Evolutionary conservation across 352 stramenopile species (phyloP), one percentile per base, ranked within the genome.

Genomic region (Globisporangium lucens): DNA sequence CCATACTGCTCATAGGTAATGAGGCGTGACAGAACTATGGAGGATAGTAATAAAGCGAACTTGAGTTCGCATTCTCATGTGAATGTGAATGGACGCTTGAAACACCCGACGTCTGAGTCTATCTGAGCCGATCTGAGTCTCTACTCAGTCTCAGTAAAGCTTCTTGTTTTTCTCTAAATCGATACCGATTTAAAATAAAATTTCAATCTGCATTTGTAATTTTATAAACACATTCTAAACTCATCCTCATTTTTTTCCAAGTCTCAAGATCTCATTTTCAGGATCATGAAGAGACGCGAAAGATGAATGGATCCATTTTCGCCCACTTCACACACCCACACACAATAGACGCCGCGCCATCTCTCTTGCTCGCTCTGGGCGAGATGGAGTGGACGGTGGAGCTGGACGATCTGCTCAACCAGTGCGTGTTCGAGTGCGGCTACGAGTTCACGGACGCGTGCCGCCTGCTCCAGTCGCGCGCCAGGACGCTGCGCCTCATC

Each of bases 351-450:
- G 4, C 0, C 41, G 15, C 13, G 15, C 41, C 5, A 49, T 49
- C 41, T 49, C 3, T 43, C 38, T 46, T 15, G n/a, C 15, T 8
- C 15, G 6, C 41, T 49, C 15, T 15, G 4, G 41, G 0, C 5
- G 15, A 49, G 67, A 90, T 90, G 85, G 74, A 80, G 61, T 93
- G 85, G 85, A 91, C 82, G 24, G 36, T 47, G 1, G 80, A 87
- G 69, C 76, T 91, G 9, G 78, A 90, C 43, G 71, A 74, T 52
- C 72, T 90, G 67, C 71, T 93, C 52, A 91, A 90, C 60, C 81
- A 92, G 67, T 90, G 86, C 69, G 83, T 90, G 33, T 92, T 92
- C 69, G 82, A 87, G 63, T 75, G 77, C 43, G 73, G 82, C 63
- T 94, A 94, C 68, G 80, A 93, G 72, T 93, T 93, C 43, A 72